Evolutionary conservation across 352 stramenopile species (phyloP), one percentile per base, ranked within the genome.

Genomic region (Elongisporangium senticosum): DNA sequence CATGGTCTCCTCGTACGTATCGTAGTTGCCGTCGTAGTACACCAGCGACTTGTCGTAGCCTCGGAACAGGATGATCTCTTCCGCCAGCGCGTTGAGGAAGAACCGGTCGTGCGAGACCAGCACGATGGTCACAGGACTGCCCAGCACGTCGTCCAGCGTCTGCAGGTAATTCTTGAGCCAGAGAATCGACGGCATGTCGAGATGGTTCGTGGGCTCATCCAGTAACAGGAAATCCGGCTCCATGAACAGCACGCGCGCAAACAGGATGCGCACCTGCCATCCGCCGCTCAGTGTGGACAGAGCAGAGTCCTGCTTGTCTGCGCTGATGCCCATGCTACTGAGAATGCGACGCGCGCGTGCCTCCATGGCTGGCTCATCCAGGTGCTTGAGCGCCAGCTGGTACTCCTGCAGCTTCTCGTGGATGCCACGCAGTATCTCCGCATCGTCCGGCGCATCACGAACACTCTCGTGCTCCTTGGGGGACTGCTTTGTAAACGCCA

Each of bases 81-180:
- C 67, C 1, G 67, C 68, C 20, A 98, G 84, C 51, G 95, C 91
- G 69, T 98, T 98, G 28, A 98, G 63, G 66, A 98, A 98, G 49
- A 83, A 85, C 7, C 94, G 80, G 63, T 98, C 95, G 68, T 98
- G 93, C 48, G 79, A 96, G 11, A 98, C 92, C 14, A 98, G 65
- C 7, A 97, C 75, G 14, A 97, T 66, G 7, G 92, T 98, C 4
- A 86, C 70, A 2, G 73, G 73, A 20, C 51, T 74, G 4, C 62
- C 66, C 1, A 86, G 69, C 56, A 98, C 87, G 6, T 81, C 67
- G 47, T 90, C 72, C 4, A 85, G 58, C 11, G 53, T 60, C 58
- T 70, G 61, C 24, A 96, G 61, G 57, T 91, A 94, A 50, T 90
- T 67, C 60, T 88, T 78, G 17, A 95, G 67, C 83, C 86, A 95